Percentiles rank a stretch among this genome's conserved stretches.
Conservation (phyloP, 2,329 filamentous ascomycete genomes). For the Seiridium unicorne region DNA sequence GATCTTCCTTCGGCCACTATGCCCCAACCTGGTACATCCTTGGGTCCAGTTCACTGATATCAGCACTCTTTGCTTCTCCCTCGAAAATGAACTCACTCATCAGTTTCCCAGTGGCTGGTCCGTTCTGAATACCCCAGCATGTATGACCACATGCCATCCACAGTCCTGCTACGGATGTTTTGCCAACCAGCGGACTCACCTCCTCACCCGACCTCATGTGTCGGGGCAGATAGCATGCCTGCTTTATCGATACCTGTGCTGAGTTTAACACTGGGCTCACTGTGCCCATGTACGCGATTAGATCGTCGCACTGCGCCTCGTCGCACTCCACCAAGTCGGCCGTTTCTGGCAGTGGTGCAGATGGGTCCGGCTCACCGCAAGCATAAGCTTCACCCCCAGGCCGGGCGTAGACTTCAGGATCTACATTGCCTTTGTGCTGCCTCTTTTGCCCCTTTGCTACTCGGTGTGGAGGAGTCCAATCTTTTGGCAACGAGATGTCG, state of each 20-base stretch:
- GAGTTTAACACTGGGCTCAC: constrained; percentile 66
- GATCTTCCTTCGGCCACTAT: background rate
- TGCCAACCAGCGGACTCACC: constrained; percentile 72
- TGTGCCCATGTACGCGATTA: constrained; percentile 72
- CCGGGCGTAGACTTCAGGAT: constrained; percentile 91
- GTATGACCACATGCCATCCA: constrained; percentile 88
- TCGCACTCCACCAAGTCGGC: constrained; percentile 77
- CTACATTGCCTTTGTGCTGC: constrained; percentile 61
- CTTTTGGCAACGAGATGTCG: constrained; percentile 70
- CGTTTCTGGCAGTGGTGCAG: constrained; percentile 71
- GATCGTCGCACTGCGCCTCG: constrained; percentile 74
- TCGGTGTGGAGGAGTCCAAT: constrained; percentile 56
- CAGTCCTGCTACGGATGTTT: constrained; percentile 69
- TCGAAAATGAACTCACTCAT: constrained; percentile 80
- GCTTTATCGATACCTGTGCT: constrained; percentile 68
- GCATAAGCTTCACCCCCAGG: constrained; percentile 90
- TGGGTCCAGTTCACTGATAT: constrained; percentile 66
- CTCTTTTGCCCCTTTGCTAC: constrained; percentile 46
- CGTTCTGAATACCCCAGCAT: constrained; percentile 98
- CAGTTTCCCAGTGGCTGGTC: constrained; percentile 78
- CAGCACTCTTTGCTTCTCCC: constrained; percentile 65
- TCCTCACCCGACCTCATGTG: constrained; percentile 62
- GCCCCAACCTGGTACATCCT: constrained; percentile 55
- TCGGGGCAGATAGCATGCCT: constrained; percentile 92
- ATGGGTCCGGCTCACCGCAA: constrained; percentile 84